Base-by-base conservation (phyloP, 306 rosid genomes). In the Spatholobus suberectus region DNA sequence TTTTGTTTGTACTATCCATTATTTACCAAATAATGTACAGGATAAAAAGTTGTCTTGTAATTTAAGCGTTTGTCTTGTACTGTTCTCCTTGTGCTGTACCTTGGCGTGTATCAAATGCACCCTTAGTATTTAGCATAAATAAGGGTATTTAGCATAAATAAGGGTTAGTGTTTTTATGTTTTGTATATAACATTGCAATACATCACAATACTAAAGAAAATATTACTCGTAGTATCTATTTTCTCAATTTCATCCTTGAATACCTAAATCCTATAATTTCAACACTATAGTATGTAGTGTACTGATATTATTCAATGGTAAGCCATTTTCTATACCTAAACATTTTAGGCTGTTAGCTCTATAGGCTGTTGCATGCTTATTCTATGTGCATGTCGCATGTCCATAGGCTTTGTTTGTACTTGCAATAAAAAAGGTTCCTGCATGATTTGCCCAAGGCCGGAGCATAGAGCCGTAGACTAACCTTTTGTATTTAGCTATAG, bases 401-500 rank as follows among this genome's bases (percentile, higher is more conserved):
- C 58, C 52, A 21, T 21, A 40, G 24, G 41, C 18, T 69, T 55
- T 20, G 4, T 71, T 32, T n/a, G 8, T 80, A 41, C 73, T 51
- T 24, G 21, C 18, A 15, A 54, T 21, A 41, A 38, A 11, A 24
- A 71, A 11, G 15, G n/a, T n/a, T n/a, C n/a, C n/a, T n/a, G n/a
- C n/a, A n/a, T n/a, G n/a, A n/a, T n/a, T n/a, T n/a, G n/a, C n/a
- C 59, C 57, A 21, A 40, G 70, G 76, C 38, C 49, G 24, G 68
- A 23, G 24, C 67, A 49, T n/a, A n/a, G n/a, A n/a, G n/a, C n/a
- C n/a, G n/a, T n/a, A n/a, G n/a, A n/a, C n/a, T 38, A 63, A 10
- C 2, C 9, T n/a, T 52, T 58, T 40, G 69, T 32, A 4, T 76
- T 29, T 59, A 58, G 34, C 38, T 57, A 20, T 43, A 24, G 75